Base-by-base conservation (phyloP, 495 filamentous ascomycete genomes). In the Podospora didyma region DNA sequence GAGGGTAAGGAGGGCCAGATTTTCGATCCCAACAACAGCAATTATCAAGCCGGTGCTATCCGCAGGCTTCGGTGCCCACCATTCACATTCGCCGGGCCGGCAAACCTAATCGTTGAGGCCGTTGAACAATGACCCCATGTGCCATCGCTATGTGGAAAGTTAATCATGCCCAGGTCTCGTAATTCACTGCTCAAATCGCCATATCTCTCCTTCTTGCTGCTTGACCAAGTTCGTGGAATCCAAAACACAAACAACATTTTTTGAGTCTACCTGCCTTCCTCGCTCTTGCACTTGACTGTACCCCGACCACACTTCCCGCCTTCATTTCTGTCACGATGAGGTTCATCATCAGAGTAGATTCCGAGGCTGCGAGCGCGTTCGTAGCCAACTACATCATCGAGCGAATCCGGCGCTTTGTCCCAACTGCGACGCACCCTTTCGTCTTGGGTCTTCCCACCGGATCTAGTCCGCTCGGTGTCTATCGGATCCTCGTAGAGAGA, bases 381-480 rank as follows among this genome's bases (percentile, higher is more conserved):
- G 86, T 91, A 58, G 87, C 89, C 50, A 83, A 90, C 65, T 93
- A 93, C 75, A 91, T 95, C 66, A 83, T 92, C 69, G 75, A 84
- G 56, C 82, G 89, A 45, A 91, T 95, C 76, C 85, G 86, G 49
- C 68, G 79, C 42, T 93, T 89, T 73, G 78, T 79, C 35, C 89
- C 90, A 5, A 87, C 86, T 0, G 78, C 84, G 20, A 67, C 75
- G 59, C 82, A 85, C 56, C 89, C 89, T 1, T 93, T 93, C 62
- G 88, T 93, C 1, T 84, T 95, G 20, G 90, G 90, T 49, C 81
- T 95, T 14, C 90, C 90, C 3, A 93, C 90, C 21, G 90, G 90
- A 19, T 89, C 85, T 62, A 90, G 85, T 59, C 90, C 89, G 0
- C 81, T 89, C 52, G 78, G 82, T 50, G 85, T 93, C 65, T 95